Conservation (phyloP, 139 green algal species). For the Ulvella scutata region DNA sequence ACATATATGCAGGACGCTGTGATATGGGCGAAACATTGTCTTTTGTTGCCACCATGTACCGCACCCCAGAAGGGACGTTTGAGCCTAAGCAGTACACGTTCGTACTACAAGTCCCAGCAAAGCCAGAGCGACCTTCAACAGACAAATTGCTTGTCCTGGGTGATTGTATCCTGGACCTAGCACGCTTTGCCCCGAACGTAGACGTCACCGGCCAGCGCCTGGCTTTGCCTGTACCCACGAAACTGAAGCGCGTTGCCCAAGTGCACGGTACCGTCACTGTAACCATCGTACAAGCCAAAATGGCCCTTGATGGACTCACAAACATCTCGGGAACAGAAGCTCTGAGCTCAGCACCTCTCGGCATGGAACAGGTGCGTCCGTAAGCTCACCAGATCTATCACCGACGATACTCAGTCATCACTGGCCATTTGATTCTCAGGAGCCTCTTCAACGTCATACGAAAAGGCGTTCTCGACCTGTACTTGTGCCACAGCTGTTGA, state of each 20-base stretch:
- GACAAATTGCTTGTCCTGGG: not conserved
- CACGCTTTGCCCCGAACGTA: not conserved
- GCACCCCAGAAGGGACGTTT: not conserved
- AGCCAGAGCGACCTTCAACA: not conserved
- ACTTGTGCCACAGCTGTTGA: too few species aligned
- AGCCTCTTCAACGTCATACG: not conserved
- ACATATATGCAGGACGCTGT: not conserved
- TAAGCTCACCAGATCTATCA: too few species aligned
- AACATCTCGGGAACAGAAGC: too few species aligned
- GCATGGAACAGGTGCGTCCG: too few species aligned
- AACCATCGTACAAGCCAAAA: not conserved
- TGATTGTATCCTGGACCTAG: not conserved
- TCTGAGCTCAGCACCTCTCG: too few species aligned
- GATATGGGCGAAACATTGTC: not conserved
- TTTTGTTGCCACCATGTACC: not conserved
- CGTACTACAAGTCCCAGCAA: not conserved
- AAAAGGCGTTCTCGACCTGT: too few species aligned
- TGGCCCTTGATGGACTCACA: not conserved
- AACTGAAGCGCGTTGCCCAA: not conserved
- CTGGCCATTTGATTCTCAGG: not conserved
- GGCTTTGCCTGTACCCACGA: not conserved
- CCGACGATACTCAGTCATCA: not conserved
- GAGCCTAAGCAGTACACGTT: not conserved
- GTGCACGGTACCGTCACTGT: not conserved
- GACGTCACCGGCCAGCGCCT: not conserved